Evolutionary conservation across 208 protist species (phyloP).

Genomic region (Herpetomonas tarakana): DNA sequence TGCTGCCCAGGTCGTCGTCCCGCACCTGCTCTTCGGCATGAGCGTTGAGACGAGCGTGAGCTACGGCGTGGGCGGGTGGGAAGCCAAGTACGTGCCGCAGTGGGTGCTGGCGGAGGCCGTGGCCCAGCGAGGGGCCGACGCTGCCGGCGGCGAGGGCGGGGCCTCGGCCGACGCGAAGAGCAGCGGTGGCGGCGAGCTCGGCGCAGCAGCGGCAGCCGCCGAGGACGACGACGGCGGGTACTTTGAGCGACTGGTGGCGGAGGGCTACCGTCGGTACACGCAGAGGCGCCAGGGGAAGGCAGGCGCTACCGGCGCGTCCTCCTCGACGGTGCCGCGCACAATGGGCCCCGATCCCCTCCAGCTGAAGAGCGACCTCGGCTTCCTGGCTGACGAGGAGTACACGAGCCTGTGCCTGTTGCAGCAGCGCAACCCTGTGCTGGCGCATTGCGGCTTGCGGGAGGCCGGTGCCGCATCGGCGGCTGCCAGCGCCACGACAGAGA

Average conservation of each 20-base stretch:
- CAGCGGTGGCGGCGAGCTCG: not conserved
- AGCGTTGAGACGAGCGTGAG: conserved; percentile 22
- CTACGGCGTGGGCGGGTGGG: conserved; percentile 42
- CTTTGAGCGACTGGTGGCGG: not conserved
- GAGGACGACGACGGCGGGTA: conserved; percentile 9
- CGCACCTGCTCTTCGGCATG: conserved; percentile 65
- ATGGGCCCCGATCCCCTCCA: not conserved
- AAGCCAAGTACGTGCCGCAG: conserved; percentile 37
- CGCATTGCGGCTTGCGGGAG: not conserved
- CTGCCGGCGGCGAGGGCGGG: conserved; percentile 9
- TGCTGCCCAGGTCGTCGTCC: conserved; percentile 62
- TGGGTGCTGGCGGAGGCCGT: conserved; percentile 23
- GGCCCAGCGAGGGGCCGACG: conserved; percentile 4
- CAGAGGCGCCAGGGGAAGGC: not conserved
- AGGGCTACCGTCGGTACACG: not conserved
- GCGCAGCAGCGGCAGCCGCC: not conserved
- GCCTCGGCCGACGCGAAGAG: not conserved
- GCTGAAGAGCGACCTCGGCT: conserved; percentile 4
- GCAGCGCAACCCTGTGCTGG: not conserved
- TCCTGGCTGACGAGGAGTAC: conserved; percentile 12
- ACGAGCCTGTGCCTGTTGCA: not conserved
- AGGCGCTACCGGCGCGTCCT: not conserved
- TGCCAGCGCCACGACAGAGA: not conserved
- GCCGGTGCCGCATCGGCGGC: not conserved
- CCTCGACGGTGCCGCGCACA: not conserved